Evolutionary conservation across 1,284 basidiomycete genomes (phyloP).

Genomic region (Lentinus polychrous): DNA sequence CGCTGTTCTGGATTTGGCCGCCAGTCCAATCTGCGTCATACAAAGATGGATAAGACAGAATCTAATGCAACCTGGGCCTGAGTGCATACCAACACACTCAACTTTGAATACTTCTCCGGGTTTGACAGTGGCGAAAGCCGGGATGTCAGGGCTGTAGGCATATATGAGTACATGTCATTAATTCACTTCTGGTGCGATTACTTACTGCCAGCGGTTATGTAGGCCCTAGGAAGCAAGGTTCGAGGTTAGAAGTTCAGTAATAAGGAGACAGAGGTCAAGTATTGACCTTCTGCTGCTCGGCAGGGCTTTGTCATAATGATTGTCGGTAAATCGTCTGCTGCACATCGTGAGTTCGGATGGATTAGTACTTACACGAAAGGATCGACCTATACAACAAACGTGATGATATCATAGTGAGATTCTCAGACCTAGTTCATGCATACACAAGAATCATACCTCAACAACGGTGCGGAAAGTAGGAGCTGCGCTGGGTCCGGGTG

Average conservation of each 20-base stretch:
- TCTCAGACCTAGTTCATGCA: neutral
- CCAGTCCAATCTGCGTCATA: constrained; percentile 63
- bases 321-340: neutral
- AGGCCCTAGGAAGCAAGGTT: constrained; percentile 37
- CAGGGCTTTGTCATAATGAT: constrained; percentile 35
- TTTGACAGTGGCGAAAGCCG: constrained; percentile 55
- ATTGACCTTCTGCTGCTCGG: constrained; percentile 54
- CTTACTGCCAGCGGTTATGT: constrained; percentile 73
- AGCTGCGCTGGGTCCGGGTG: constrained; percentile 17
- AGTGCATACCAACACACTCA: constrained; percentile 55
- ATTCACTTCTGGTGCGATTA: constrained; percentile 7
- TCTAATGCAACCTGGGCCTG: too few species aligned
- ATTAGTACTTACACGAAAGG: constrained; percentile 45
- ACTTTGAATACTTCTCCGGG: constrained; percentile 71
- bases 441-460: constrained; percentile 30
- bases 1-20: constrained; percentile 71
- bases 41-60: neutral
- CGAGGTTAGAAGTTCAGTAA: neutral
- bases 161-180: neutral
- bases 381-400: constrained; percentile 36
- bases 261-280: neutral
- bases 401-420: neutral
- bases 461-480: constrained; percentile 18
- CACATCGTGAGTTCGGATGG: neutral
- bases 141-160: constrained; percentile 56